phyloP scores from a whole-genome alignment of 768 basidiomycete species.

The Rhizopogon vesiculosus region DNA sequence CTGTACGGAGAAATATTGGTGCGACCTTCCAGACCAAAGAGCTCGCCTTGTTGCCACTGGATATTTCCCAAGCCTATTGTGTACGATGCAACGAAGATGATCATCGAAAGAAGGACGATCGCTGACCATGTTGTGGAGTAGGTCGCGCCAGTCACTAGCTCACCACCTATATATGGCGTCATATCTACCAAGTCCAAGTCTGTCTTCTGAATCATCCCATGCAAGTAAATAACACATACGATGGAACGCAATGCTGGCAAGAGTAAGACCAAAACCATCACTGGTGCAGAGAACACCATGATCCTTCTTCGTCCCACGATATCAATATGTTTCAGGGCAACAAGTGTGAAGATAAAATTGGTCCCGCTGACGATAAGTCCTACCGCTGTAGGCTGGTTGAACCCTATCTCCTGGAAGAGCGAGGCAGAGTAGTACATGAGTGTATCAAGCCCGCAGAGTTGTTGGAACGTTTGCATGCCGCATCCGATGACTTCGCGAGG shows the following conservation, averaged over 20 bases:
- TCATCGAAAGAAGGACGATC: conserved; percentile 74
- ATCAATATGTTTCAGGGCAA: conserved; percentile 69
- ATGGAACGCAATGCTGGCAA: conserved; percentile 63
- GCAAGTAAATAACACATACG: conserved; percentile 37
- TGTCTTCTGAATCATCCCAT: not conserved
- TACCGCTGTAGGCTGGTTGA: conserved; percentile 77
- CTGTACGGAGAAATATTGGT: not conserved
- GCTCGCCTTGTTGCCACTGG: conserved; percentile 85
- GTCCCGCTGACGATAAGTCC: conserved; percentile 76
- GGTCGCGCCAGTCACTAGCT: conserved; percentile 52
- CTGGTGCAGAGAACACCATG: conserved; percentile 66
- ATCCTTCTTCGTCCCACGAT: conserved; percentile 64
- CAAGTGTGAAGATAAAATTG: conserved; percentile 73
- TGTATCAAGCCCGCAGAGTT: conserved; percentile 82
- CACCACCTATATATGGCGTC: conserved; percentile 54
- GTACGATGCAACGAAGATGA: conserved; percentile 78
- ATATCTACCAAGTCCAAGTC: conserved; percentile 35
- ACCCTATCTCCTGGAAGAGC: conserved; percentile 76
- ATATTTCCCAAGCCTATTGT: conserved; percentile 76
- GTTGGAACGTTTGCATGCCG: conserved; percentile 81
- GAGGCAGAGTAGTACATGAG: conserved; percentile 75
- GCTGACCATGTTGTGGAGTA: conserved; percentile 63
- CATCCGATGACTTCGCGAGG: conserved; percentile 57
- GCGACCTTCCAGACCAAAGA: conserved; percentile 71
- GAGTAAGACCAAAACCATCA: conserved; percentile 65